Conservation (phyloP, 495 filamentous ascomycete genomes). For the Xylaria cubensis region DNA sequence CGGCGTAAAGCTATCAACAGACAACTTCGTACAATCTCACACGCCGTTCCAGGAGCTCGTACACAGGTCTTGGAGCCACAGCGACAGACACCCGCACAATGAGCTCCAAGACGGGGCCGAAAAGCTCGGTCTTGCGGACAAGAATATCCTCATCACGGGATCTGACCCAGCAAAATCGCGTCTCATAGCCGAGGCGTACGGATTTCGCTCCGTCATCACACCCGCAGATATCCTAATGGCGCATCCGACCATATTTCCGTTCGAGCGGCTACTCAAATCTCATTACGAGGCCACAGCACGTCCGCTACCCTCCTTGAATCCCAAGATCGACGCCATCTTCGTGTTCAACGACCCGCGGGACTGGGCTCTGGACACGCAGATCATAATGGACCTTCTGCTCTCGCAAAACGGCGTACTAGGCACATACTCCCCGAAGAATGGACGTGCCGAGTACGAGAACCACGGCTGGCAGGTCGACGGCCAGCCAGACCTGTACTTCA, state of each 20-base stretch:
- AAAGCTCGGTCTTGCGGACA: constrained; percentile 59
- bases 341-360: constrained; percentile 92
- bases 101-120: neutral
- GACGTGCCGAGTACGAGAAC: constrained; percentile 65
- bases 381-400: constrained; percentile 81
- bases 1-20: constrained; percentile 62
- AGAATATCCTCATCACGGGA: constrained; percentile 81
- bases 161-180: constrained; percentile 80
- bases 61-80: constrained; percentile 6
- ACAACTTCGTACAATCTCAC: constrained; percentile 82
- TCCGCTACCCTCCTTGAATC: constrained; percentile 62
- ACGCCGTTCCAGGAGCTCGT: constrained; percentile 74
- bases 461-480: constrained; percentile 75
- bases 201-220: constrained; percentile 84
- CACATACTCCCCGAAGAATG: constrained; percentile 65
- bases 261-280: constrained; percentile 65
- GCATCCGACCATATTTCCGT: constrained; percentile 80
- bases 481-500: constrained; percentile 84
- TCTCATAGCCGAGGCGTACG: constrained; percentile 78
- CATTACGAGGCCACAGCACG: constrained; percentile 68
- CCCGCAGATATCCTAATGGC: constrained; percentile 82
- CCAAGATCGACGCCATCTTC: constrained; percentile 84
- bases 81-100: neutral
- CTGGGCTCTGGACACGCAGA: constrained; percentile 86
- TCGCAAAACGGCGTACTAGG: constrained; percentile 77